Evolutionary conservation across 2,329 filamentous ascomycete genomes (phyloP).

Genomic region (Helotiales sp.): DNA sequence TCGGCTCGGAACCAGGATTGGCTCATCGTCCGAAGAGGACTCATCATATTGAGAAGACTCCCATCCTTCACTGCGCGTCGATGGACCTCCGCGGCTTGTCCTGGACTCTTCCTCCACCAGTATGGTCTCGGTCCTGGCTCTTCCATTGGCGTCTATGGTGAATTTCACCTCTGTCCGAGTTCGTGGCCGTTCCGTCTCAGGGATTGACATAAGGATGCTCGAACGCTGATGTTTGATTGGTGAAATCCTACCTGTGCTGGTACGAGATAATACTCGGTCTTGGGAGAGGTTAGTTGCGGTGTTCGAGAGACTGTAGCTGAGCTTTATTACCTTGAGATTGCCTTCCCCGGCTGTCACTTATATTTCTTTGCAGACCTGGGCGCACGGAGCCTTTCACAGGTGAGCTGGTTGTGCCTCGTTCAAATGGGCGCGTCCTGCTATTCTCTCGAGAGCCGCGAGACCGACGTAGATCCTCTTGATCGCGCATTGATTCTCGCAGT

Average conservation of each 20-base stretch:
- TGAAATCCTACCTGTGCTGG: conserved; percentile 45
- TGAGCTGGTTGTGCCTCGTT: conserved; percentile 40
- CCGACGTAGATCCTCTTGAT: conserved; percentile 40
- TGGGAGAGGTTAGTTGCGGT: conserved; percentile 15
- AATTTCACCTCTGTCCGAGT: conserved; percentile 64
- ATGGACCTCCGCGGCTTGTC: conserved; percentile 28
- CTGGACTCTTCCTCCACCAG: conserved; percentile 34
- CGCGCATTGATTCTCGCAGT: conserved; percentile 39
- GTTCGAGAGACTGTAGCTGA: not conserved
- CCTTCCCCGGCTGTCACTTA: conserved; percentile 40
- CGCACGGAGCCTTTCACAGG: conserved; percentile 40
- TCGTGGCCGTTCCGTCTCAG: conserved; percentile 52
- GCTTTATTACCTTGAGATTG: conserved; percentile 35
- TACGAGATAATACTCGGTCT: conserved; percentile 33
- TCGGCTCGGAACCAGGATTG: conserved; percentile 67
- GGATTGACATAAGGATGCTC: conserved; percentile 61
- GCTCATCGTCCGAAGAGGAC: conserved; percentile 65
- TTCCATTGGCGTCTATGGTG: conserved; percentile 65
- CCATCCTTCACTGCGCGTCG: conserved; percentile 45
- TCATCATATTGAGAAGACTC: conserved; percentile 54
- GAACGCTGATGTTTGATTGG: conserved; percentile 56
- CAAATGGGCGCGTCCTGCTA: conserved; percentile 30
- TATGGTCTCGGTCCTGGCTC: conserved; percentile 45
- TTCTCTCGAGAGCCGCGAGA: conserved; percentile 36
- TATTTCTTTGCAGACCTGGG: conserved; percentile 37